Evolutionary conservation across 805 yeast species (phyloP).

Genomic region (Monosporozyma solicola): DNA sequence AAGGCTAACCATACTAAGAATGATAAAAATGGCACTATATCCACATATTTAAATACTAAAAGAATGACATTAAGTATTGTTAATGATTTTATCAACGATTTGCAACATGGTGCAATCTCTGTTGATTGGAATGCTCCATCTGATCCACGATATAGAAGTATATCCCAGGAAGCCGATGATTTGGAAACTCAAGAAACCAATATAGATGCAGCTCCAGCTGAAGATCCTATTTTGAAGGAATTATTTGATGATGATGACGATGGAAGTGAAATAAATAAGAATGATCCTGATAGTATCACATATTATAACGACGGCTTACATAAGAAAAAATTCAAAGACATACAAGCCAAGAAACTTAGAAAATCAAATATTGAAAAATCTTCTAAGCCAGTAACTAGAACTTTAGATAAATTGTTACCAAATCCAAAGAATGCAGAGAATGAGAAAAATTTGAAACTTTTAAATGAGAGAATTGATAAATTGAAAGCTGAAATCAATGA

Average conservation of each 20-base stretch:
- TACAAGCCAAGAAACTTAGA: neutral
- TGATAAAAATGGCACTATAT: neutral
- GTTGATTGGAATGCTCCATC: slow-evolving; percentile 26
- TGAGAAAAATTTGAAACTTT: slow-evolving; percentile 16
- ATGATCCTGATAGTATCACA: slow-evolving; percentile 4
- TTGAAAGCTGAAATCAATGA: slow-evolving; percentile 19
- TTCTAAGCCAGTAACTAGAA: neutral
- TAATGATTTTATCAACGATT: slow-evolving; percentile 26
- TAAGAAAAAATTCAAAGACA: slow-evolving; percentile 1
- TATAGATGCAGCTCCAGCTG: slow-evolving; percentile 3
- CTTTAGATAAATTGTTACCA: slow-evolving; percentile 11
- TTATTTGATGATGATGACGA: slow-evolving; percentile 13
- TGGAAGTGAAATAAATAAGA: slow-evolving; percentile 1
- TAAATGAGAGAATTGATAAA: slow-evolving; percentile 17
- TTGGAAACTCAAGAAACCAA: slow-evolving; percentile 11
- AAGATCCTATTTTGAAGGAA: slow-evolving; percentile 10
- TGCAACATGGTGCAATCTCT: slow-evolving; percentile 18
- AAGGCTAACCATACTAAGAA: neutral
- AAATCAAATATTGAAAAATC: neutral
- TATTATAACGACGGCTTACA: slow-evolving; percentile 4
- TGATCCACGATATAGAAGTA: slow-evolving; percentile 6
- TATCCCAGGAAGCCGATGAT: slow-evolving; percentile 4
- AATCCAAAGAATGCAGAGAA: slow-evolving; percentile 27
- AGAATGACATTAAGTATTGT: slow-evolving; percentile 19
- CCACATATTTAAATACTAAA: slow-evolving; percentile 14